phyloP scores from a whole-genome alignment of 177 flowering plant genomes.

The Telopea speciosissima region DNA sequence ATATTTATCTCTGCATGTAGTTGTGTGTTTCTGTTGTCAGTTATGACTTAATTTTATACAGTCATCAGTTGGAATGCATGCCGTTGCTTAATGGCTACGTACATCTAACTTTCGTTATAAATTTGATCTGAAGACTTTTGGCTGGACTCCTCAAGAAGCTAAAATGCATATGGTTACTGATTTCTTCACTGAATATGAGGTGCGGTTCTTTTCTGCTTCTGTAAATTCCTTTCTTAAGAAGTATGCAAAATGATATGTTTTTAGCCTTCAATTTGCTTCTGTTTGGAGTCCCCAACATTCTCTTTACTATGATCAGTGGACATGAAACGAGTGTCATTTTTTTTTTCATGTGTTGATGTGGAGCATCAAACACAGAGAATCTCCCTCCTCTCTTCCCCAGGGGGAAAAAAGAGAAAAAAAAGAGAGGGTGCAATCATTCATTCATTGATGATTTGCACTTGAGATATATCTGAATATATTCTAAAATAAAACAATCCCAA shows the following conservation, averaged over 20 bases:
- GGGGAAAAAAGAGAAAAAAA: too few species aligned
- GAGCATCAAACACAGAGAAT: too few species aligned
- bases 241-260: not conserved
- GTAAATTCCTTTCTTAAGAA: too few species aligned
- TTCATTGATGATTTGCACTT: too few species aligned
- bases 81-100: not conserved
- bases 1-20: not conserved
- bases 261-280: not conserved
- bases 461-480: too few species aligned
- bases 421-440: too few species aligned
- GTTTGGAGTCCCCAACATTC: not conserved
- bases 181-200: constrained; percentile 80
- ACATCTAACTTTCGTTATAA: constrained; percentile 7
- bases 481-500: too few species aligned
- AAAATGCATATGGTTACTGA: constrained; percentile 84
- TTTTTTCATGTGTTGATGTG: too few species aligned
- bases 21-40: too few species aligned
- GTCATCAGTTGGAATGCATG: constrained; percentile 3
- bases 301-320: not conserved
- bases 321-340: too few species aligned
- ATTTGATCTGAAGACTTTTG: constrained; percentile 52
- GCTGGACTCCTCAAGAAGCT: constrained; percentile 87
- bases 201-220: constrained; percentile 20
- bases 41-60: too few species aligned
- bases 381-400: too few species aligned